Conservation (phyloP, 2,329 filamentous ascomycete genomes). For the Neonectria faginata region DNA sequence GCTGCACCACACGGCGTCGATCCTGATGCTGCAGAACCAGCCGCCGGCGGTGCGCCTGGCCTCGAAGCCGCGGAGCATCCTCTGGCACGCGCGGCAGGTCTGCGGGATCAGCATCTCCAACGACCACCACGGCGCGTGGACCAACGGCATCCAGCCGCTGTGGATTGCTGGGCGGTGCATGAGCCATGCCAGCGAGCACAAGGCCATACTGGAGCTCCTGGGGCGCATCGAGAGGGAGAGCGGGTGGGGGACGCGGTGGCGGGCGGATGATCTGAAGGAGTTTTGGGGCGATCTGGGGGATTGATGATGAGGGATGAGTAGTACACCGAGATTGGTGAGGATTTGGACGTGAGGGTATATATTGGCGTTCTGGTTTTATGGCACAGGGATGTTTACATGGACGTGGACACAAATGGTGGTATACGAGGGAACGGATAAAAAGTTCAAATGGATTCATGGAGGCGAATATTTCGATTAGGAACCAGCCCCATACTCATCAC, state of each 20-base stretch:
- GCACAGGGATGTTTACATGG: no score
- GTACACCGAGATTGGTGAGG: neutral
- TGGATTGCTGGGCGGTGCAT: constrained; percentile 66
- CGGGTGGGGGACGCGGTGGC: constrained; percentile 66
- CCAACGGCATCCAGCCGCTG: constrained; percentile 65
- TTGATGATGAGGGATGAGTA: constrained; percentile 21
- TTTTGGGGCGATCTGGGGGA: constrained; percentile 60
- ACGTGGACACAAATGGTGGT: neutral
- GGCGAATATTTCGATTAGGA: no score
- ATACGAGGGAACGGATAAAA: neutral
- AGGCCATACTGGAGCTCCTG: constrained; percentile 58
- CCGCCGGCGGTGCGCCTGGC: constrained; percentile 55
- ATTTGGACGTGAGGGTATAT: neutral
- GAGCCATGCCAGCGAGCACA: constrained; percentile 59
- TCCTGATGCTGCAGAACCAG: constrained; percentile 62
- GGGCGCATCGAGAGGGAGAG: constrained; percentile 63
- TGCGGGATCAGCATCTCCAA: constrained; percentile 66
- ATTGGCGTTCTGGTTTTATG: neutral
- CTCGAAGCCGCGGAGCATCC: constrained; percentile 51
- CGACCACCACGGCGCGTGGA: constrained; percentile 64
- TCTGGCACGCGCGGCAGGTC: constrained; percentile 66
- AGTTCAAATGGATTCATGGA: no score
- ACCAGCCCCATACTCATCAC: no score
- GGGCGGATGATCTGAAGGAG: constrained; percentile 63
- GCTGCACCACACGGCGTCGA: constrained; percentile 64